Conservation (phyloP, 1,284 basidiomycete species). For the Trametes pubescens region DNA sequence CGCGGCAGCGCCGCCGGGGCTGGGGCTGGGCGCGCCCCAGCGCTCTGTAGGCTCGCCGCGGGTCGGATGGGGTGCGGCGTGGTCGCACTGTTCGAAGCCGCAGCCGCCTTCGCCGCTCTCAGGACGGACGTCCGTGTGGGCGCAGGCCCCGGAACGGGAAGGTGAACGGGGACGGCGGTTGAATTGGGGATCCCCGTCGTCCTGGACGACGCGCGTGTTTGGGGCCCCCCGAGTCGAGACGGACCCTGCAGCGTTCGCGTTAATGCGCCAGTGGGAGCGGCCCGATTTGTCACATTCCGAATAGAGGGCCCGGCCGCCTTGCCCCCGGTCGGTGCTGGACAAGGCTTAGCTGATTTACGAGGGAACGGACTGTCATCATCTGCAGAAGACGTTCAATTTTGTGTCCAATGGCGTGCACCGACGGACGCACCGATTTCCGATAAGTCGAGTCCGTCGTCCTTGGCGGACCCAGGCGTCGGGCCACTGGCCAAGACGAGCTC, state of each 20-base stretch:
- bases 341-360: constrained; percentile 5
- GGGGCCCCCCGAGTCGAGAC: constrained; percentile 13
- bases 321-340: neutral
- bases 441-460: constrained; percentile 31
- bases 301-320: constrained; percentile 2
- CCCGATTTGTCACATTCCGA: neutral
- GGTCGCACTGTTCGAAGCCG: constrained; percentile 17
- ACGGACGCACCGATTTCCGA: constrained; percentile 37
- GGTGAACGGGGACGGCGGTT: neutral
- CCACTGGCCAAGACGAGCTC: constrained; percentile 37
- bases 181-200: constrained; percentile 3
- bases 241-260: neutral
- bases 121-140: constrained; percentile 30
- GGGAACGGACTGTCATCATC: constrained; percentile 29
- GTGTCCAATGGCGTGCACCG: neutral
- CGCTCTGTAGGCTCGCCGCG: constrained; percentile 3
- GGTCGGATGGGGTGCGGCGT: constrained; percentile 16
- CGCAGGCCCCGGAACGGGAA: constrained; percentile 12
- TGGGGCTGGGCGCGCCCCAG: constrained; percentile 8
- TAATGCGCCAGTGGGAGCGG: neutral
- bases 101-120: constrained; percentile 30
- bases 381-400: neutral
- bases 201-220: constrained; percentile 11
- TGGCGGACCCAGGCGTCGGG: constrained; percentile 26
- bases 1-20: constrained; percentile 6